Evolutionary conservation across 2,329 filamentous ascomycete genomes (phyloP).

Genomic region (Sclerotinia sclerotiorum): DNA sequence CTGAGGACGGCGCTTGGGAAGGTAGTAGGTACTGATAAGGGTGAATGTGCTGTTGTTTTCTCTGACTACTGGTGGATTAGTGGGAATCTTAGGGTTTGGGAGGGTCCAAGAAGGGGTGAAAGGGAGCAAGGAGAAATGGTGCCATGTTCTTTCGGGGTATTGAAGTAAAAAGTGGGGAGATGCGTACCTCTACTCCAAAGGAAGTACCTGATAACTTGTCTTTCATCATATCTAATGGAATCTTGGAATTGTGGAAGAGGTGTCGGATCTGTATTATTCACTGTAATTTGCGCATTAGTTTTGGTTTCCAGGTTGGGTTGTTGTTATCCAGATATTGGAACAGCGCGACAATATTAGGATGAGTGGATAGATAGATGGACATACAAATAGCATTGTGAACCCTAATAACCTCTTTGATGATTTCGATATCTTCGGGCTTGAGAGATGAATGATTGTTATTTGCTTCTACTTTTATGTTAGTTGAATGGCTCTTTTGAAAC

Average conservation of each 20-base stretch:
- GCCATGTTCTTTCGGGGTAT: neutral
- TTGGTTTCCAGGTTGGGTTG: no score
- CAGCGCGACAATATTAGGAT: neutral
- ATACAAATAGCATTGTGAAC: constrained; percentile 9
- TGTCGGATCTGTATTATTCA: neutral
- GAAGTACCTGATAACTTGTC: constrained; percentile 5
- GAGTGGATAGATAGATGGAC: neutral
- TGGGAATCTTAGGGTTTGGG: no score
- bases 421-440: neutral
- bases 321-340: neutral
- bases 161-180: neutral
- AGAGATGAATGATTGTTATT: constrained; percentile 4
- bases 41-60: neutral
- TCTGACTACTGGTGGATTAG: neutral
- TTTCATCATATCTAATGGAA: neutral
- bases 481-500: neutral
- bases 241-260: neutral
- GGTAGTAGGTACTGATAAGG: neutral
- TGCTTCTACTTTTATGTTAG: constrained; percentile 6
- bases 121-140: no score
- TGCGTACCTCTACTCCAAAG: neutral
- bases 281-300: neutral
- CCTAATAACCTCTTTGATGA: constrained; percentile 1
- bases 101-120: neutral
- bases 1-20: neutral